Evolutionary conservation across 1,284 basidiomycete genomes (phyloP).

Genomic region (Ceratobasidium papillatum): DNA sequence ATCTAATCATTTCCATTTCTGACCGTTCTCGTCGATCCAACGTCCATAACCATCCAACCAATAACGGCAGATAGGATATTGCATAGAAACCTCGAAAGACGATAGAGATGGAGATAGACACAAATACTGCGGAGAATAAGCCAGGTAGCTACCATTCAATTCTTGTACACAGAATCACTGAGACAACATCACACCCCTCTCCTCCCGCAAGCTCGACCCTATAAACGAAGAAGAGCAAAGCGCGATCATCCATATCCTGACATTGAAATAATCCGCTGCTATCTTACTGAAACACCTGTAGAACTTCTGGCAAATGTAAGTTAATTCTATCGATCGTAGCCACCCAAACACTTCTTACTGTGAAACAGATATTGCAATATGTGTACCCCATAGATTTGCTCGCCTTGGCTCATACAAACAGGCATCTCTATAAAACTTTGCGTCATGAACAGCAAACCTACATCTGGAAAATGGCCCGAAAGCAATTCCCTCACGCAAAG

Average conservation of each 20-base stretch:
- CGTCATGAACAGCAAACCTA: slow-evolving; percentile 5
- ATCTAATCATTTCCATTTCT: background rate
- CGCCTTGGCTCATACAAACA: background rate
- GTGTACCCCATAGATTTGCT: slow-evolving; percentile 22
- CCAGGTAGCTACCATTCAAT: background rate
- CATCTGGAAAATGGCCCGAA: slow-evolving; percentile 26
- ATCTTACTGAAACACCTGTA: slow-evolving; percentile 17
- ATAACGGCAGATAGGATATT: background rate
- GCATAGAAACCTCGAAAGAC: too few relatives aligned
- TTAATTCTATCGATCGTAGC: background rate
- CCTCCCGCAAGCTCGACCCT: background rate
- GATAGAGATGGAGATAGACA: background rate
- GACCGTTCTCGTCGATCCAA: background rate
- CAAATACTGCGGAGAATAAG: background rate
- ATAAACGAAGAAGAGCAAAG: slow-evolving; percentile 20
- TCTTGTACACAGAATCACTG: background rate
- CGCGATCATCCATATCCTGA: slow-evolving; percentile 28
- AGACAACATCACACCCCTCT: background rate
- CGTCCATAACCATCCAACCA: background rate
- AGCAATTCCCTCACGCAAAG: slow-evolving; percentile 13
- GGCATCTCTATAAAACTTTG: slow-evolving; percentile 8
- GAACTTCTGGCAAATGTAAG: slow-evolving; percentile 24
- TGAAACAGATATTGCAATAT: slow-evolving; percentile 22
- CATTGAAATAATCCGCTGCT: slow-evolving; percentile 7
- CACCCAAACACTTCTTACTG: background rate